phyloP scores from a whole-genome alignment of 2,329 filamentous ascomycete species.

The Fusarium aywerte region DNA sequence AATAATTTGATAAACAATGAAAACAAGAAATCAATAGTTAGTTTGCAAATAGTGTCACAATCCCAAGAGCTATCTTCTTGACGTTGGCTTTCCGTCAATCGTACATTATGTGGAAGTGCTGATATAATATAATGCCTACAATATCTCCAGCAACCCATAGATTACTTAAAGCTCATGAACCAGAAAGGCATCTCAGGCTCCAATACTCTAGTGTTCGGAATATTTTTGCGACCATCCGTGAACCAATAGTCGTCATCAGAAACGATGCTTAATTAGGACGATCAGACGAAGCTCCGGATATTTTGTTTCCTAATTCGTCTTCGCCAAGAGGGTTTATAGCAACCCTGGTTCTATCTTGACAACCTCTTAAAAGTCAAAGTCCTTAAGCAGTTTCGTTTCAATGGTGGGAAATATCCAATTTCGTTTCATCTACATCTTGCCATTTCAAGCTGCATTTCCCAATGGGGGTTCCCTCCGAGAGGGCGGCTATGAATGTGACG shows the following conservation, averaged over 20 bases:
- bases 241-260: neutral
- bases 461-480: neutral
- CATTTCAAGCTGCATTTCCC: neutral
- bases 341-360: constrained; percentile 18
- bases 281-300: constrained; percentile 23
- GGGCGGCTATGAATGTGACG: neutral
- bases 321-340: constrained; percentile 3
- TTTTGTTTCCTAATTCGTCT: constrained; percentile 5
- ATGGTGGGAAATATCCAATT: constrained; percentile 38
- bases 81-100: neutral
- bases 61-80: neutral
- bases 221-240: neutral
- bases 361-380: constrained; percentile 12
- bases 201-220: neutral
- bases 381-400: constrained; percentile 14
- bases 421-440: constrained; percentile 21
- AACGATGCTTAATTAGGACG: constrained; percentile 25
- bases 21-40: fast-evolving
- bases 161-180: fast-evolving
- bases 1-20: neutral
- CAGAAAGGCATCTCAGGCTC: neutral
- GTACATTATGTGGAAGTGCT: neutral
- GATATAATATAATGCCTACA: neutral
- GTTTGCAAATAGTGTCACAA: neutral
- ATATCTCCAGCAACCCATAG: neutral